A percentile compares a stretch with the other conserved stretches of the same genome.
phyloP scores from a whole-genome alignment of 1,139 yeast genomes.

The Entelexis paramagnoliae region DNA sequence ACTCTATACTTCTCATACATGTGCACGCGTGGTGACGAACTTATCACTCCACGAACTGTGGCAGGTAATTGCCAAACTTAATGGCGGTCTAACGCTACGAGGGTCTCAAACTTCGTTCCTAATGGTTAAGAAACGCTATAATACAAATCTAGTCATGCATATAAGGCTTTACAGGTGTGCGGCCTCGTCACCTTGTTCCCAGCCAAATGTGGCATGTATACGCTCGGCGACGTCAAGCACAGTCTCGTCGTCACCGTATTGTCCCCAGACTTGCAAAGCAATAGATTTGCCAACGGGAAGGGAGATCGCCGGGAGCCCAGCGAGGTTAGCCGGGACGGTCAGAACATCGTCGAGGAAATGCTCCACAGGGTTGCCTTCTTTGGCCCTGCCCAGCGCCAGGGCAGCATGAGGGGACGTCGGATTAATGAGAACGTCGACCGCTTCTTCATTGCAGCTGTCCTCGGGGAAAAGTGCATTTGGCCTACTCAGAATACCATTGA shows the following conservation, averaged over 20 bases:
- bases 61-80: too few species aligned
- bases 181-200: not conserved
- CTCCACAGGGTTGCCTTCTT: conserved; percentile 39
- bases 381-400: conserved; percentile 41
- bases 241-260: conserved; percentile 65
- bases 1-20: too few species aligned
- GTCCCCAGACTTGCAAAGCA: conserved; percentile 67
- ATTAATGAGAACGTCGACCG: conserved; percentile 60
- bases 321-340: conserved; percentile 83
- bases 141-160: not conserved
- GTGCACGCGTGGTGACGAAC: too few species aligned
- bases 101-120: too few species aligned
- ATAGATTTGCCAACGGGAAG: conserved; percentile 45
- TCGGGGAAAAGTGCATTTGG: conserved; percentile 26
- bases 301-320: conserved; percentile 79
- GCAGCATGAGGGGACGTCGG: conserved; percentile 66
- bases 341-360: conserved; percentile 71
- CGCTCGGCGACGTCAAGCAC: conserved; percentile 41
- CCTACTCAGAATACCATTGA: conserved; percentile 46
- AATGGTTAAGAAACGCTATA: too few species aligned
- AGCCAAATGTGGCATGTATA: conserved; percentile 11
- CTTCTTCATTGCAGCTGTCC: conserved; percentile 8
- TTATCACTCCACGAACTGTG: too few species aligned
- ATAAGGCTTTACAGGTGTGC: not conserved
- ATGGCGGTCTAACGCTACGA: too few species aligned